Conservation (phyloP, 2,329 filamentous ascomycete species). For the Sarocladium kiliense region DNA sequence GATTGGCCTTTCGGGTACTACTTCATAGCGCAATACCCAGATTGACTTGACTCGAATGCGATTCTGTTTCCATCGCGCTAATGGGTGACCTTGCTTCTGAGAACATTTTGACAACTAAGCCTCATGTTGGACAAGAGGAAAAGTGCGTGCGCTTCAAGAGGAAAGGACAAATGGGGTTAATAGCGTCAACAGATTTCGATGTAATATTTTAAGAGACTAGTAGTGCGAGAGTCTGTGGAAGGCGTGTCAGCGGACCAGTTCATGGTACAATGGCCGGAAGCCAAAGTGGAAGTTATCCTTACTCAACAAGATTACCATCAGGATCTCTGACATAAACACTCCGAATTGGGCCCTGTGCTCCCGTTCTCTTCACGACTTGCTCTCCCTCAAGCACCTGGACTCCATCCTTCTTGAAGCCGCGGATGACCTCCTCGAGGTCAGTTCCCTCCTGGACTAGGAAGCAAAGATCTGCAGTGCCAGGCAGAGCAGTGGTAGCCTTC, state of each 20-base stretch:
- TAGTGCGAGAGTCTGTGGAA: too few relatives aligned
- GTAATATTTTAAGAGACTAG: too few relatives aligned
- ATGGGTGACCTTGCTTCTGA: too few relatives aligned
- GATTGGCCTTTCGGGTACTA: neutral
- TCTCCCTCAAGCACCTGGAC: conserved; percentile 46
- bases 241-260: too few relatives aligned
- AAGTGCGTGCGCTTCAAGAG: too few relatives aligned
- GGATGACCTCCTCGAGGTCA: conserved; percentile 39
- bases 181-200: too few relatives aligned
- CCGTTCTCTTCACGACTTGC: conserved; percentile 47
- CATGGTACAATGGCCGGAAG: too few relatives aligned
- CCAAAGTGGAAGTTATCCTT: too few relatives aligned
- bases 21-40: neutral
- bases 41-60: neutral
- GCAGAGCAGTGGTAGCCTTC: conserved; percentile 46
- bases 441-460: conserved; percentile 46
- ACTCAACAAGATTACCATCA: neutral
- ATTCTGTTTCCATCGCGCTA: too few relatives aligned
- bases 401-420: conserved; percentile 32
- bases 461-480: conserved; percentile 55
- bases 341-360: conserved; percentile 46
- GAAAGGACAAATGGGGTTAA: too few relatives aligned
- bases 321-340: conserved; percentile 43
- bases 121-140: too few relatives aligned
- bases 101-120: too few relatives aligned